phyloP scores from a whole-genome alignment of 768 basidiomycete genomes.

The Pulveroboletus sp. region DNA sequence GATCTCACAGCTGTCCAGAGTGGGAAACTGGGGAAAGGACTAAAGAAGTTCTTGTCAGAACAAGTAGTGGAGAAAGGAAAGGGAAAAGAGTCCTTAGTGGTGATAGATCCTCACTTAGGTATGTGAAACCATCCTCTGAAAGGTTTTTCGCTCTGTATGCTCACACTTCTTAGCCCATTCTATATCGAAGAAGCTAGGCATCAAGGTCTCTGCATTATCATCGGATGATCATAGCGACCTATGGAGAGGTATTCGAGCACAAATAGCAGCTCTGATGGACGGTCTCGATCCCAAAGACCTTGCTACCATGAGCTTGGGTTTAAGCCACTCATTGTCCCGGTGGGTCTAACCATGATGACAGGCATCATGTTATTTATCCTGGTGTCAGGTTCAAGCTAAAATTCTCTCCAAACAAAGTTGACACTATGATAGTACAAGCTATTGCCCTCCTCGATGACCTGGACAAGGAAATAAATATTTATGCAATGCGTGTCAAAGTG shows the following conservation, averaged over 20 bases:
- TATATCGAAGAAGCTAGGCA: slow-evolving; percentile 91
- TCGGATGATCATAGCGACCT: slow-evolving; percentile 69
- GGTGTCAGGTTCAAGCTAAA: slow-evolving; percentile 89
- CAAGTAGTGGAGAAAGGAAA: slow-evolving; percentile 88
- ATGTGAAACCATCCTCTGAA: slow-evolving; percentile 31
- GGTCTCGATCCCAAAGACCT: slow-evolving; percentile 92
- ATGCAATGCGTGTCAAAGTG: slow-evolving; percentile 98
- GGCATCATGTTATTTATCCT: slow-evolving; percentile 5
- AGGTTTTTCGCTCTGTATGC: slow-evolving; percentile 1
- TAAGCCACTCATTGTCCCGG: slow-evolving; percentile 96
- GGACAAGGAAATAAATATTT: slow-evolving; percentile 99
- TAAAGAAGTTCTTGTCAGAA: slow-evolving; percentile 91
- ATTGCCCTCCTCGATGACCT: slow-evolving; percentile 97
- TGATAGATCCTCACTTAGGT: slow-evolving; percentile 92
- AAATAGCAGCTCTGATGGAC: slow-evolving; percentile 82
- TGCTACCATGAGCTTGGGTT: slow-evolving; percentile 95
- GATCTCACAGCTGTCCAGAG: slow-evolving; percentile 91
- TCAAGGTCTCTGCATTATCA: slow-evolving; percentile 71
- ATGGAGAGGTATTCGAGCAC: slow-evolving; percentile 93
- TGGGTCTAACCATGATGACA: slow-evolving; percentile 31
- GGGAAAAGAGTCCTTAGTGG: slow-evolving; percentile 79
- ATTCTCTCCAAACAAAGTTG: slow-evolving; percentile 99
- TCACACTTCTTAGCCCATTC: slow-evolving; percentile 55
- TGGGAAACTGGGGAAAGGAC: slow-evolving; percentile 88
- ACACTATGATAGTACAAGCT: slow-evolving; percentile 99